phyloP scores from a whole-genome alignment of 768 basidiomycete genomes.

The Sarcodon aspratus region DNA sequence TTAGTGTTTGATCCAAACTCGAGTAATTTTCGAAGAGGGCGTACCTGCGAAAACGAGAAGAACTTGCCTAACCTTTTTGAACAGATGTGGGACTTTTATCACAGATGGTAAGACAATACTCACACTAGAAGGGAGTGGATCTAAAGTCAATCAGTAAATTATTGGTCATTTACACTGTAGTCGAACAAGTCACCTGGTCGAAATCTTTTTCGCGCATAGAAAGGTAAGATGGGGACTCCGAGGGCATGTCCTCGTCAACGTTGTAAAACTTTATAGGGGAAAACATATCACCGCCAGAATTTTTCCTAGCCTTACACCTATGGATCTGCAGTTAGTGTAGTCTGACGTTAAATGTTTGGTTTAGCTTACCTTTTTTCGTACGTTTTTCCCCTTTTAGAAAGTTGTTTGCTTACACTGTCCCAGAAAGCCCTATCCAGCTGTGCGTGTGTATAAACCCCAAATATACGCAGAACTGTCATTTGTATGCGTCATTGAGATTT shows the following conservation, averaged over 20 bases:
- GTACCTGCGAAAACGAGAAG: conserved; percentile 15
- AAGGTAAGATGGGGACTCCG: conserved; percentile 12
- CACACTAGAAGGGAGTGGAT: conserved; percentile 52
- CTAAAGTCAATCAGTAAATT: conserved; percentile 15
- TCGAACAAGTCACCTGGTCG: conserved; percentile 26
- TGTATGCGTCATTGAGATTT: neutral
- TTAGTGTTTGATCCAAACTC: neutral
- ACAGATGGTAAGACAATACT: conserved; percentile 8
- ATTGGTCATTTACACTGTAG: neutral
- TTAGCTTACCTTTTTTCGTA: conserved; percentile 40
- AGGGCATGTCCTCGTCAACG: neutral
- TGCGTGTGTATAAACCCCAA: conserved; percentile 36
- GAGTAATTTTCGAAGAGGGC: neutral
- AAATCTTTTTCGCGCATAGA: conserved; percentile 31
- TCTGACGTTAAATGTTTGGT: conserved; percentile 20
- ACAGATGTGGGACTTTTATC: neutral
- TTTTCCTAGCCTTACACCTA: too few species aligned
- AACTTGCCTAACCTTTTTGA: conserved; percentile 15
- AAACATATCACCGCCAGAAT: conserved; percentile 25
- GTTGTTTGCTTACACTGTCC: conserved; percentile 30
- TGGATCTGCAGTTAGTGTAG: conserved; percentile 32
- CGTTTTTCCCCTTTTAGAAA: conserved; percentile 30
- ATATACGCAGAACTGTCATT: conserved; percentile 30
- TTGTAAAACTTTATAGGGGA: conserved; percentile 22
- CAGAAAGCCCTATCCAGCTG: conserved; percentile 32